Conservation (phyloP, 192 early-diverging fungal species). For the Paraglomus brasilianum region DNA sequence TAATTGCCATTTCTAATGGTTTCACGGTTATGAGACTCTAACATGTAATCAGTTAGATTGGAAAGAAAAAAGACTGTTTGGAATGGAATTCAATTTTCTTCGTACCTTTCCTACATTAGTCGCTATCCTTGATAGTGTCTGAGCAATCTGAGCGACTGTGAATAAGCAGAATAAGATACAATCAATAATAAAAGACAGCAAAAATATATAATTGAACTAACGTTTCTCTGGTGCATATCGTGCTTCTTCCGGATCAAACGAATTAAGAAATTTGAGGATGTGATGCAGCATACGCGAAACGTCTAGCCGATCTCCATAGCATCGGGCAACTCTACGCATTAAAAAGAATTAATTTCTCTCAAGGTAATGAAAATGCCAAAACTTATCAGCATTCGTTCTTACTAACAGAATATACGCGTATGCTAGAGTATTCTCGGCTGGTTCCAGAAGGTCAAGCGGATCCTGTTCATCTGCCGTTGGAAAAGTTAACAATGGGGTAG, state of each 20-base stretch:
- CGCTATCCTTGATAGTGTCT: constrained; percentile 22
- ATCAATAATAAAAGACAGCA: not conserved
- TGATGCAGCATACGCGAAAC: constrained; percentile 8
- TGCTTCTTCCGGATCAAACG: constrained; percentile 18
- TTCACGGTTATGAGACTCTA: constrained; percentile 30
- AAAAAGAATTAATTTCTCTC: not conserved
- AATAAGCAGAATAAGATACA: not conserved
- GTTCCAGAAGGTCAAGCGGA: constrained; percentile 24
- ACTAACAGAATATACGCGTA: constrained; percentile 28
- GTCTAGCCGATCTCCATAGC: constrained; percentile 13
- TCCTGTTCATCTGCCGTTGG: constrained; percentile 12
- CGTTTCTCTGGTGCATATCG: constrained; percentile 22
- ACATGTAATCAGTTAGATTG: constrained; percentile 7
- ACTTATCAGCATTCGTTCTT: not conserved
- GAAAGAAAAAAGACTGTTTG: not conserved
- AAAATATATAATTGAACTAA: not conserved
- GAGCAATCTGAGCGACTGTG: constrained; percentile 20
- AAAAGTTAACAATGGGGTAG: no score
- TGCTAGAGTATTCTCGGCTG: not conserved
- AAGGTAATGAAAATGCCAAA: not conserved
- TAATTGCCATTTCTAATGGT: constrained; percentile 17
- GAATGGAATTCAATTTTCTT: not conserved
- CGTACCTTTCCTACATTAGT: constrained; percentile 10
- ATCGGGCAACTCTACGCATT: constrained; percentile 19
- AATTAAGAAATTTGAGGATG: constrained; percentile 5